Evolutionary conservation across 1,284 basidiomycete species (phyloP).

Genomic region (Apiotrichum siamense): DNA sequence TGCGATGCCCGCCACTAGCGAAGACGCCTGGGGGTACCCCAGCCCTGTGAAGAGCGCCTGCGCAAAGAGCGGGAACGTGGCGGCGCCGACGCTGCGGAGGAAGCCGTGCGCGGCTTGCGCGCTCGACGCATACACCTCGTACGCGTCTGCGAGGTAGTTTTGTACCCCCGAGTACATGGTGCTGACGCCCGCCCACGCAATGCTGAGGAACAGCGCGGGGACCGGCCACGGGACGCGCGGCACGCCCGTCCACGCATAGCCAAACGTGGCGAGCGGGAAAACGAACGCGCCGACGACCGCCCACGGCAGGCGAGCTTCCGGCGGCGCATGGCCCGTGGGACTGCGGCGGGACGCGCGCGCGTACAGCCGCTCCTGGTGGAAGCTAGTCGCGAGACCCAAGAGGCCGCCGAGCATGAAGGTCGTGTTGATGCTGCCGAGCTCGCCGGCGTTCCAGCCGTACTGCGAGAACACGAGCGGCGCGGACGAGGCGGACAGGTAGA

Average conservation of each 20-base stretch:
- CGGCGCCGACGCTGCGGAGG: constrained; percentile 34
- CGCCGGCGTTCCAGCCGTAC: constrained; percentile 38
- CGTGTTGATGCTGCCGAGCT: constrained; percentile 25
- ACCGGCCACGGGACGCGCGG: constrained; percentile 34
- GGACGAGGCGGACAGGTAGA: constrained; percentile 36
- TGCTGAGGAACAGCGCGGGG: constrained; percentile 28
- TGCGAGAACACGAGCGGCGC: constrained; percentile 33
- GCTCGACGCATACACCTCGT: constrained; percentile 44
- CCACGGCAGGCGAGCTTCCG: constrained; percentile 50
- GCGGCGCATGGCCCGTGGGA: constrained; percentile 43
- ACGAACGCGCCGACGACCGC: constrained; percentile 42
- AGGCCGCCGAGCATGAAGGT: constrained; percentile 54
- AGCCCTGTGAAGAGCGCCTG: constrained; percentile 33
- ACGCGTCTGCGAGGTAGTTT: constrained; percentile 43
- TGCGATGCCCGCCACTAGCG: constrained; percentile 38
- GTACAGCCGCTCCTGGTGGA: constrained; percentile 43
- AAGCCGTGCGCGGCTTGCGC: constrained; percentile 46
- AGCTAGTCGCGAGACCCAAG: constrained; percentile 65
- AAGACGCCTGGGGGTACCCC: constrained; percentile 36
- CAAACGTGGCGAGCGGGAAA: constrained; percentile 36
- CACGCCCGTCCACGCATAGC: constrained; percentile 42
- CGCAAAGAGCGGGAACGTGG: constrained; percentile 38
- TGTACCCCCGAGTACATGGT: constrained; percentile 35
- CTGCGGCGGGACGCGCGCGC: constrained; percentile 19
- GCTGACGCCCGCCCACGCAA: constrained; percentile 35